Evolutionary conservation across 192 early-diverging fungal species (phyloP), one percentile per base, ranked within the genome.

Genomic region (Obelidium mucronatum): DNA sequence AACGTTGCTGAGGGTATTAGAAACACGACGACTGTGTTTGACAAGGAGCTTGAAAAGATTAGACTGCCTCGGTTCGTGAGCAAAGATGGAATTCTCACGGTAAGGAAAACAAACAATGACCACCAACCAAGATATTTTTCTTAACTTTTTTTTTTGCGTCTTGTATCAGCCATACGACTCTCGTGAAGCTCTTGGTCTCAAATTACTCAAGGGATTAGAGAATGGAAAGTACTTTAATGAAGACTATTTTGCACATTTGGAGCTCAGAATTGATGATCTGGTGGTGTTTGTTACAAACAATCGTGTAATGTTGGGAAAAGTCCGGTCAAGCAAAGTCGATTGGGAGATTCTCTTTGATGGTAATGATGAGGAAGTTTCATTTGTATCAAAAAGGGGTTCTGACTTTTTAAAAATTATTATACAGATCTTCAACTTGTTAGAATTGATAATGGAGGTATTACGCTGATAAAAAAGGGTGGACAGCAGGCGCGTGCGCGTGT

Each of bases 11-110:
- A 78, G 77, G 90, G 94, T 40, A 97, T 99, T 72, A 89, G 92
- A 35, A 97, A 97, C 81, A 97, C 97, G 4, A 94, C 97, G 0
- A 96, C 94, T 0, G 93, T 95, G 37, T 93, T 93, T 81, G 92
- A 92, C 74, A 89, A 91, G 40, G 92, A 93, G 53, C 84, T 97
- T 59, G 91, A 93, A 67, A 92, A 93, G n/a, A 90, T 93, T 69
- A 85, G 97, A 11, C 83, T 92, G 40, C 97, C 97, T 1, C 89
- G 97, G 31, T 91, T 88, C 67, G 91, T 98, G 42, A 91, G 92
- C 36, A 87, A 91, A 48, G 95, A 96, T 73, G 91, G 92, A 17
- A 94, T 99, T 40, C 80, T 99, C 40, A 88, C 80, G 67, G 87
- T 93, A 75, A 75, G 79, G 28, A 58, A 48, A 48, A 59, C 26